Evolutionary conservation across 495 filamentous ascomycete genomes (phyloP).

Genomic region (Trypethelium eluteriae): DNA sequence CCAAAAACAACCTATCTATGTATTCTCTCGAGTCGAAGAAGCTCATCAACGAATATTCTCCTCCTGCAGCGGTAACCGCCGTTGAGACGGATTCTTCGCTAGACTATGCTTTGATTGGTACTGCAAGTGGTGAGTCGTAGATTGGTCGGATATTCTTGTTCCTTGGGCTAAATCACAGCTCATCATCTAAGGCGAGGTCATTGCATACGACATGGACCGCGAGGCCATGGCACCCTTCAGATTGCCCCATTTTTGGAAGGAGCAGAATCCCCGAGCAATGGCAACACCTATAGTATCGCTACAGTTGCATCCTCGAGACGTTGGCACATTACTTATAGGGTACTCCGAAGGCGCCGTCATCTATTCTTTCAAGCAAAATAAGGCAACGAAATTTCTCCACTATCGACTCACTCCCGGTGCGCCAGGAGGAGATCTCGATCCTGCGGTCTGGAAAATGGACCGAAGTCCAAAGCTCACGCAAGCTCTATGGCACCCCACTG

Average conservation of each 20-base stretch:
- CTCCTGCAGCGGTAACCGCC: slow-evolving; percentile 61
- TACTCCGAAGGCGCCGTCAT: slow-evolving; percentile 81
- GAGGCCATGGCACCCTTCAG: slow-evolving; percentile 64
- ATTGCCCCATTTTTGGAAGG: slow-evolving; percentile 76
- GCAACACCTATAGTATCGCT: slow-evolving; percentile 61
- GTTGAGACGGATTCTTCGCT: slow-evolving; percentile 76
- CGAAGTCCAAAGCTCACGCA: slow-evolving; percentile 66
- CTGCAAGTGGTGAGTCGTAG: slow-evolving; percentile 27
- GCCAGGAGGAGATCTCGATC: slow-evolving; percentile 70
- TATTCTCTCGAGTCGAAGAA: slow-evolving; percentile 63
- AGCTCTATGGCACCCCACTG: slow-evolving; percentile 90
- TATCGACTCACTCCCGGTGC: slow-evolving; percentile 76
- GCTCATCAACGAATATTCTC: slow-evolving; percentile 56
- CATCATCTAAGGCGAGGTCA: slow-evolving; percentile 54
- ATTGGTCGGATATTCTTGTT: neutral
- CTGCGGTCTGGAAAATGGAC: slow-evolving; percentile 41
- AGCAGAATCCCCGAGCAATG: slow-evolving; percentile 51
- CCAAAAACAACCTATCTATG: slow-evolving; percentile 70
- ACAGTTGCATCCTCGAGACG: slow-evolving; percentile 80
- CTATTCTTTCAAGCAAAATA: slow-evolving; percentile 86
- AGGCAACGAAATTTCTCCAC: slow-evolving; percentile 66
- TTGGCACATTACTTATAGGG: slow-evolving; percentile 82
- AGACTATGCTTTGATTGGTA: slow-evolving; percentile 68
- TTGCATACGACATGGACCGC: slow-evolving; percentile 85
- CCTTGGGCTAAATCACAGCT: slow-evolving; percentile 20